phyloP scores from a whole-genome alignment of 306 rosid genomes.

The Delonix regia region DNA sequence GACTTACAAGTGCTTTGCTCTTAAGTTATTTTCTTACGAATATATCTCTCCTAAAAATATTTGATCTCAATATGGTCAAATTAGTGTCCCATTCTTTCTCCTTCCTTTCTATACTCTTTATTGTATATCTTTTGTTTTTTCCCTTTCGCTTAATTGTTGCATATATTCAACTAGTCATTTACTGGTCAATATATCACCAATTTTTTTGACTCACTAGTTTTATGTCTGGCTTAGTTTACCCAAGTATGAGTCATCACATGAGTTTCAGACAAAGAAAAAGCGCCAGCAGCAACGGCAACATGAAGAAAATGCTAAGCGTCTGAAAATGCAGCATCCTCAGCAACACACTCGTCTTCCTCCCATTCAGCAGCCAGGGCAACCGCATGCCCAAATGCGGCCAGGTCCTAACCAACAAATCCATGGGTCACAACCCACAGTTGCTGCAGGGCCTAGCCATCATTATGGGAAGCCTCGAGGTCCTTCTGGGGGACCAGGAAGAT shows the following conservation, averaged over 20 bases:
- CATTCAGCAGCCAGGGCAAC: slow-evolving; percentile 44
- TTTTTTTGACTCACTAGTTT: slow-evolving; percentile 11
- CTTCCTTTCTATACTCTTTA: neutral
- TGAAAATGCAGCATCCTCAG: slow-evolving; percentile 58
- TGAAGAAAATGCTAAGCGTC: slow-evolving; percentile 67
- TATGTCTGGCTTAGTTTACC: slow-evolving; percentile 55
- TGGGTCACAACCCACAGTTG: slow-evolving; percentile 44
- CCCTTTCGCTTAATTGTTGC: too few species aligned
- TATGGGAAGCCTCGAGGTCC: slow-evolving; percentile 52
- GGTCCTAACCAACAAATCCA: slow-evolving; percentile 51
- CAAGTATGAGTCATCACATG: slow-evolving; percentile 73
- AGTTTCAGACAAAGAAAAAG: slow-evolving; percentile 77
- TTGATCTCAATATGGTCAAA: neutral
- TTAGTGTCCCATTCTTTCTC: neutral
- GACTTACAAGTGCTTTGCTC: neutral
- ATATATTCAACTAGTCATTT: neutral
- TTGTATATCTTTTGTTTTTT: too few species aligned
- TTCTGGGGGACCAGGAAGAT: slow-evolving; percentile 49
- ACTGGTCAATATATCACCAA: neutral
- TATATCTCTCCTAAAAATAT: neutral
- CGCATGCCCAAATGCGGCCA: slow-evolving; percentile 42
- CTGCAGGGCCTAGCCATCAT: slow-evolving; percentile 53
- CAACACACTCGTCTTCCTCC: slow-evolving; percentile 45
- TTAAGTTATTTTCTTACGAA: neutral
- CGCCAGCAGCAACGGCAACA: slow-evolving; percentile 69